Base-by-base conservation (phyloP, 768 basidiomycete species). In the Naematelia aurantialba region DNA sequence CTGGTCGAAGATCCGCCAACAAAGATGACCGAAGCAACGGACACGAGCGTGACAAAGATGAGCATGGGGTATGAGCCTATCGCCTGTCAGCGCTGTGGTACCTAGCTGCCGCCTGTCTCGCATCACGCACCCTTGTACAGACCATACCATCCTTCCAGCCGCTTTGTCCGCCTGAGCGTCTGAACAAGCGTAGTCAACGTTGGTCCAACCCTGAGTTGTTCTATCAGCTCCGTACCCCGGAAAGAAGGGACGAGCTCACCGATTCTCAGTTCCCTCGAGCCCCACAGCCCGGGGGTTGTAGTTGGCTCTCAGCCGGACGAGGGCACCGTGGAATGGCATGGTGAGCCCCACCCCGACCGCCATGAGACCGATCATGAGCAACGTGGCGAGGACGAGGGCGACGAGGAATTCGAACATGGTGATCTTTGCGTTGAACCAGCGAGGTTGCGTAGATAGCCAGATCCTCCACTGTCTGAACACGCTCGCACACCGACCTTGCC, bases 241-340 rank as follows among this genome's bases (percentile, higher is more conserved):
- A 25, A 24, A 27, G 26, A 30, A 29, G 13, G 22, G 1, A 34
- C 1, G 10, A 14, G 61, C 72, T 57, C 19, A 71, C 72, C 72
- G 55, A 34, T 69, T 73, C 58, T 74, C 68, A 1, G 67, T 66
- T n/a, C 66, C 65, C 31, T 77, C 76, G 22, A 77, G 53, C 1
- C 74, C 74, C 0, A 77, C 72, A 17, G 74, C 76, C 60, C 69
- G 60, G 4, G 76, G 76, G 46, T 75, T 77, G 51, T 77, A 77
- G 49, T 77, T 77, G 30, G 74, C 70, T 53, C 76, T 48, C 30
- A 77, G 59, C 34, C 75, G 45, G 11, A 77, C 69, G 44, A 77
- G 39, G 4, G 76, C 76, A 2, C 76, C 76, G 31, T 74, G 72
- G 68, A 77, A 73, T 1, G 76, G 76, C 74, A 73, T 75, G 25